Percentiles rank a stretch among this genome's conserved stretches.
Conservation (phyloP, 1,139 yeast genomes). For the Saccharomyces hybrid region DNA sequence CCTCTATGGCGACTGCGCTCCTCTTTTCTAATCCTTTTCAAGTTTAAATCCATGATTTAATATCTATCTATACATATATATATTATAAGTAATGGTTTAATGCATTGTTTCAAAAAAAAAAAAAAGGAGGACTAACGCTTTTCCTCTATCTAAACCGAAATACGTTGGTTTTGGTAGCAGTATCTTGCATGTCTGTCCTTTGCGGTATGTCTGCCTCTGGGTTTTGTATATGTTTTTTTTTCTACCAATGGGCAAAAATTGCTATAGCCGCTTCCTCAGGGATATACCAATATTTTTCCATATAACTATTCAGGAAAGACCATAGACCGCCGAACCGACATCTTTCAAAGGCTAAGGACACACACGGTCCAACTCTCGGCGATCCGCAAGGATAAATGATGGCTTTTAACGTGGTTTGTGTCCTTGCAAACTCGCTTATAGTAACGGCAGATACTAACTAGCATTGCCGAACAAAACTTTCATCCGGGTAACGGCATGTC, state of each 20-base stretch:
- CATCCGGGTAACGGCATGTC: not conserved
- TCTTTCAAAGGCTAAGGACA: not conserved
- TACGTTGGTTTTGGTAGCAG: not conserved
- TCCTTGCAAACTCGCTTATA: not conserved
- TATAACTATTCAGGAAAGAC: not conserved
- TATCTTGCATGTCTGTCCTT: too few relatives aligned
- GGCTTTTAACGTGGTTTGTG: not conserved
- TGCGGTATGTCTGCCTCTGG: not conserved
- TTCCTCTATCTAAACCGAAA: not conserved
- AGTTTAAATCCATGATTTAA: not conserved
- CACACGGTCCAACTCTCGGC: not conserved
- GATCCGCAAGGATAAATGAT: not conserved
- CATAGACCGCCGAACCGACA: not conserved
- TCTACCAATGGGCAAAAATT: not conserved
- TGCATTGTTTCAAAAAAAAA: not conserved
- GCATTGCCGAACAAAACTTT: not conserved
- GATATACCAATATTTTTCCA: not conserved
- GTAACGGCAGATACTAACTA: not conserved
- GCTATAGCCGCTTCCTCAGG: not conserved
- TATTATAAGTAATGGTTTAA: not conserved
- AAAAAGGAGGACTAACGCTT: not conserved
- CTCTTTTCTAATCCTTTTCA: not conserved
- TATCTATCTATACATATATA: not conserved
- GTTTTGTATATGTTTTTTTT: not conserved
- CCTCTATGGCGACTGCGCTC: not conserved